A percentile compares a stretch with the other conserved stretches of the same genome.
Conservation (phyloP, 352 stramenopile genomes). For the Pythium dissotocum region DNA sequence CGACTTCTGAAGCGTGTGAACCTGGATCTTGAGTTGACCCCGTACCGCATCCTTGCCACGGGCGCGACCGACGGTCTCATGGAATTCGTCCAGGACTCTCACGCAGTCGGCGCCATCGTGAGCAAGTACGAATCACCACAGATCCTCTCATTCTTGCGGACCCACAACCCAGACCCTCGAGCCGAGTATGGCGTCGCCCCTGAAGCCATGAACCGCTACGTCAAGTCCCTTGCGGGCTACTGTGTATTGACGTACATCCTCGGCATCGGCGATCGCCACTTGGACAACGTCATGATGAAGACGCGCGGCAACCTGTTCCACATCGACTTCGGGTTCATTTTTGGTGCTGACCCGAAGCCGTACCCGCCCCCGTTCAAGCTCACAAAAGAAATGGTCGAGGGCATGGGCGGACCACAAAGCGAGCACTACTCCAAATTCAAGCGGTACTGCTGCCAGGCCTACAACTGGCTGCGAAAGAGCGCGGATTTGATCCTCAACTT, state of each 20-base stretch:
- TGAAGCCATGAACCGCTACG: slow-evolving; percentile 95
- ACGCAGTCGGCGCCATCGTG: slow-evolving; percentile 96
- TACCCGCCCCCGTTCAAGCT: slow-evolving; percentile 98
- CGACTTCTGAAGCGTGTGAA: slow-evolving; percentile 98
- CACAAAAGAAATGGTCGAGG: slow-evolving; percentile 97
- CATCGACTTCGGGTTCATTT: slow-evolving; percentile 99
- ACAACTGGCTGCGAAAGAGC: slow-evolving; percentile 96
- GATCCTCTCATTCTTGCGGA: slow-evolving; percentile 88
- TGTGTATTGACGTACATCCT: slow-evolving; percentile 99
- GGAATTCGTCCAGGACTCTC: slow-evolving; percentile 97
- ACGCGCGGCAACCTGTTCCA: slow-evolving; percentile 97
- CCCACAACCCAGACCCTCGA: slow-evolving; percentile 83
- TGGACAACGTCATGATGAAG: slow-evolving; percentile 99
- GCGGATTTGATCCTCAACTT: slow-evolving; percentile 98
- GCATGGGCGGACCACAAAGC: slow-evolving; percentile 92
- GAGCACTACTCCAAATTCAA: slow-evolving; percentile 94
- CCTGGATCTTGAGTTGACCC: slow-evolving; percentile 96
- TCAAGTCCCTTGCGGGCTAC: slow-evolving; percentile 98
- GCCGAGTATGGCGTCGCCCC: slow-evolving; percentile 88
- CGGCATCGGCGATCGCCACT: slow-evolving; percentile 98
- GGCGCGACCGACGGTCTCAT: slow-evolving; percentile 93
- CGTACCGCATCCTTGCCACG: slow-evolving; percentile 93
- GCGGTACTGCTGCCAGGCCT: slow-evolving; percentile 92
- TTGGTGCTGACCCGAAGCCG: slow-evolving; percentile 98
- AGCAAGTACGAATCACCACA: slow-evolving; percentile 92